Percentiles rank a stretch among this genome's conserved stretches.
Conservation (phyloP, 495 filamentous ascomycete genomes). For the Lindgomyces ingoldianus region DNA sequence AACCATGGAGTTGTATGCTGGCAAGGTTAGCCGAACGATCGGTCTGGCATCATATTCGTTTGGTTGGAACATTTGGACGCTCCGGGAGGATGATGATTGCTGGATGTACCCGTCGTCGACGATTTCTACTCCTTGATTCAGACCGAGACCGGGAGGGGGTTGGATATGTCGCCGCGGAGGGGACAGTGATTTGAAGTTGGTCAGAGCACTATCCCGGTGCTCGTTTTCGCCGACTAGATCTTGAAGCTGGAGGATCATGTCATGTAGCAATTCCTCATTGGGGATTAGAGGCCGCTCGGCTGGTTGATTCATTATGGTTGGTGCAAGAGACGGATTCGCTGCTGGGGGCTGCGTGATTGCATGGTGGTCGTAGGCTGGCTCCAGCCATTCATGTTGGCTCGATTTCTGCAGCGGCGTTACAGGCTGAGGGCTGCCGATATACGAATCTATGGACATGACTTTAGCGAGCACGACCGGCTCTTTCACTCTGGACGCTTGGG, state of each 20-base stretch:
- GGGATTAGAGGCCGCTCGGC: no score
- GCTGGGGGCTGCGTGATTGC: background rate
- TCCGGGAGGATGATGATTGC: background rate
- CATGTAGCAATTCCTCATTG: no score
- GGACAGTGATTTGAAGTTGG: background rate
- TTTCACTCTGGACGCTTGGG: background rate
- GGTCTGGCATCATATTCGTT: background rate
- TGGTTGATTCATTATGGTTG: no score
- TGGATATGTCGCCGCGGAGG: background rate
- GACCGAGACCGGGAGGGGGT: background rate
- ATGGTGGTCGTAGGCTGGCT: background rate
- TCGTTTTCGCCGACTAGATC: background rate
- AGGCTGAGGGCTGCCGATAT: background rate
- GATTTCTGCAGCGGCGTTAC: background rate
- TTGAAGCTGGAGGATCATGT: background rate
- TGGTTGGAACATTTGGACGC: background rate
- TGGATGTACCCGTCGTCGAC: background rate
- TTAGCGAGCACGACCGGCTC: background rate
- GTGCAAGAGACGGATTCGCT: background rate
- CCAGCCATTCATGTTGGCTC: background rate
- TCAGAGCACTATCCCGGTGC: background rate
- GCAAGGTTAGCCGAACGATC: background rate
- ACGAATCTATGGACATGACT: background rate
- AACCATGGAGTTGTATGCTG: background rate
- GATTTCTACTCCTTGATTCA: background rate